Evolutionary conservation across 352 stramenopile genomes (phyloP), one percentile per base, ranked within the genome.

Genomic region (Globisporangium echinulatum): DNA sequence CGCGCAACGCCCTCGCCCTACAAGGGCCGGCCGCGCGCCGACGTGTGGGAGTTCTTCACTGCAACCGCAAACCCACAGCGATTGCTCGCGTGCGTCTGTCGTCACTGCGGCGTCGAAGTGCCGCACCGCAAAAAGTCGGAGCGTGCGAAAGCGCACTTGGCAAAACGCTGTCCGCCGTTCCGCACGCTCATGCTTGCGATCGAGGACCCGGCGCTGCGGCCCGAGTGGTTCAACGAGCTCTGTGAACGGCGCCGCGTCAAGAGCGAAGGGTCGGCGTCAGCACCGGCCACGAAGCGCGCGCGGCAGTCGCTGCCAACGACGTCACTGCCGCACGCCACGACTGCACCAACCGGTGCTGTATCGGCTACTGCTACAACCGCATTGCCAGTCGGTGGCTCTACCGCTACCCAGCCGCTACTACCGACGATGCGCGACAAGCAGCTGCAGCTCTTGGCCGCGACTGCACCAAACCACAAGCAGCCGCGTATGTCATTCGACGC

Each of bases 121-220:
- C 62, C 62, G 8, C 72, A 88, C 60, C 73, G 75, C 64, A 83
- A 85, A 65, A 88, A 86, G 72, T 87, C 72, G 67, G 76, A 73
- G 46, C 74, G 82, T 43, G 76, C 77, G 47, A 78, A 78, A 33
- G 62, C 68, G 61, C 76, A 88, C 58, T 65, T 86, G 13, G 57
- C 57, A 36, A 75, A 83, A 64, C 79, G 79, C 55, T 86, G 79
- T 54, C 58, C 59, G 37, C 63, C 69, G 17, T 87, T 85, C 56
- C 63, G 84, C n/a, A 56, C 52, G 49, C 54, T 70, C 4, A 72
- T 87, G 59, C 69, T 72, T 14, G 54, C 56, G 0, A 47, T 77
- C 11, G 54, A 54, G 9, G 51, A 67, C 19, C 51, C 48, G n/a
- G 59, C 71, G 7, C 66, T 75, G n/a, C 57, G 49, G 0, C 78